These are phyloP conservation scores for Fusarium algeriense DNA, from an alignment of 2,329 filamentous ascomycete species.

Conservation along the genomic window DNA sequence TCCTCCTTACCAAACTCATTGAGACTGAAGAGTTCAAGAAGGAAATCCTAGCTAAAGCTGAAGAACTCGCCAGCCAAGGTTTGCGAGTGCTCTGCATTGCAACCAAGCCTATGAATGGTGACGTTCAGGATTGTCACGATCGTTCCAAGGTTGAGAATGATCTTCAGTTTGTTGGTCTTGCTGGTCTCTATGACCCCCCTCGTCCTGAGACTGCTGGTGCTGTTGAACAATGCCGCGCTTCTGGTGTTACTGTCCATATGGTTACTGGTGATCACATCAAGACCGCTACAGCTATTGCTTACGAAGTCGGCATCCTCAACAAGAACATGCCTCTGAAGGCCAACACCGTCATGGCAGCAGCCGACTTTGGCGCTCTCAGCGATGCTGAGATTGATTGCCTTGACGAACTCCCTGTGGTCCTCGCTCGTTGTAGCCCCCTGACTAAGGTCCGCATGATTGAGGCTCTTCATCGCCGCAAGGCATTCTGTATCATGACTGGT, in stretches of 20 bases:
- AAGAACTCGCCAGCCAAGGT: slow-evolving; percentile 70
- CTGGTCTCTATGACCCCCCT: slow-evolving; percentile 79
- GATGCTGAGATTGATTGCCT: slow-evolving; percentile 73
- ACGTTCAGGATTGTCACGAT: slow-evolving; percentile 55
- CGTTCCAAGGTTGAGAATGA: slow-evolving; percentile 67
- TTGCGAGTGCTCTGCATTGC: slow-evolving; percentile 78
- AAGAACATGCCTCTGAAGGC: slow-evolving; percentile 52
- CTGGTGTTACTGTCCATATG: slow-evolving; percentile 77
- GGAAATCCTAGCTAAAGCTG: slow-evolving; percentile 62
- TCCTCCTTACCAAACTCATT: slow-evolving; percentile 65
- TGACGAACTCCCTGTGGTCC: slow-evolving; percentile 72
- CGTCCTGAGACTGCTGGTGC: slow-evolving; percentile 74
- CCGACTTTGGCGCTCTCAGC: slow-evolving; percentile 71
- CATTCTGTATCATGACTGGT: slow-evolving; percentile 80
- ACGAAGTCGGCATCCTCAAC: slow-evolving; percentile 72
- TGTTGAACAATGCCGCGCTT: slow-evolving; percentile 68
- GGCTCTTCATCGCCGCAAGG: slow-evolving; percentile 75
- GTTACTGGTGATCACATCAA: slow-evolving; percentile 77
- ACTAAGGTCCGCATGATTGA: slow-evolving; percentile 83
- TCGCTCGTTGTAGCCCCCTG: slow-evolving; percentile 76
- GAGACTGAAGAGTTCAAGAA: slow-evolving; percentile 61
- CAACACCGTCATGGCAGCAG: slow-evolving; percentile 70
- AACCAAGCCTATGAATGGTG: slow-evolving; percentile 57
- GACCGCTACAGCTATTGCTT: slow-evolving; percentile 74
- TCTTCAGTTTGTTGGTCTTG: slow-evolving; percentile 75